phyloP scores from a whole-genome alignment of 2,329 filamentous ascomycete species.

The Cordyceps farinosa region DNA sequence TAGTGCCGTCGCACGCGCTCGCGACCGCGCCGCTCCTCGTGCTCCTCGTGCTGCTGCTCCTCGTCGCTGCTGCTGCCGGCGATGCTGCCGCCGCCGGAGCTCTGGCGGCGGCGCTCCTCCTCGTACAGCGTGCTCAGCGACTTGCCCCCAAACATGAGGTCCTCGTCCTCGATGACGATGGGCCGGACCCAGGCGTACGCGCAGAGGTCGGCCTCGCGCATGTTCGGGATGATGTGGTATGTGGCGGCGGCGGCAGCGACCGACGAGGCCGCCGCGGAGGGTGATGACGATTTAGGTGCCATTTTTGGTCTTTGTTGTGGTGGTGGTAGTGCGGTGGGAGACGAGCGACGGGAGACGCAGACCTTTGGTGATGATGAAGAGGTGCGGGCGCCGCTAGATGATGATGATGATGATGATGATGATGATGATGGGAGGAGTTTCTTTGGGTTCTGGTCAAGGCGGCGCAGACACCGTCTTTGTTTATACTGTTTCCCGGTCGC shows the following conservation, averaged over 20 bases:
- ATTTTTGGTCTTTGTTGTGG: not conserved
- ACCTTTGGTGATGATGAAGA: not conserved
- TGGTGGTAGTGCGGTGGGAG: not conserved
- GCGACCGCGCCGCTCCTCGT: slow-evolving; percentile 37
- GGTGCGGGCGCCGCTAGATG: not conserved
- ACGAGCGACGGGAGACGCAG: not conserved
- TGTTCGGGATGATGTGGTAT: slow-evolving; percentile 32
- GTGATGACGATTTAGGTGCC: slow-evolving; percentile 9
- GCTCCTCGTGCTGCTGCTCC: slow-evolving; percentile 10
- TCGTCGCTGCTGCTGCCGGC: slow-evolving; percentile 31
- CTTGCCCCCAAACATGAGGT: slow-evolving; percentile 59
- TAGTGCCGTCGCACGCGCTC: slow-evolving; percentile 35
- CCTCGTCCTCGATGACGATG: slow-evolving; percentile 58
- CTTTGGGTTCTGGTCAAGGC: not conserved
- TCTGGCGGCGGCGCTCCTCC: slow-evolving; percentile 49
- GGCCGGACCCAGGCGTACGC: slow-evolving; percentile 47
- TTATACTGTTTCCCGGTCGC: not conserved
- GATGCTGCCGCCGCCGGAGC: slow-evolving; percentile 33
- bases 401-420: not conserved
- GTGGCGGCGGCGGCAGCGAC: not conserved
- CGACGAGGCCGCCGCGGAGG: not conserved
- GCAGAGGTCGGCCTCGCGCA: slow-evolving; percentile 31
- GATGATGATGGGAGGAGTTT: not conserved
- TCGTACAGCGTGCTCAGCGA: slow-evolving; percentile 58
- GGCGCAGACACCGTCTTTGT: not conserved